Percentiles rank a stretch among this genome's conserved stretches.
Conservation (phyloP, 2,329 filamentous ascomycete species). For the Didymella glomerata region DNA sequence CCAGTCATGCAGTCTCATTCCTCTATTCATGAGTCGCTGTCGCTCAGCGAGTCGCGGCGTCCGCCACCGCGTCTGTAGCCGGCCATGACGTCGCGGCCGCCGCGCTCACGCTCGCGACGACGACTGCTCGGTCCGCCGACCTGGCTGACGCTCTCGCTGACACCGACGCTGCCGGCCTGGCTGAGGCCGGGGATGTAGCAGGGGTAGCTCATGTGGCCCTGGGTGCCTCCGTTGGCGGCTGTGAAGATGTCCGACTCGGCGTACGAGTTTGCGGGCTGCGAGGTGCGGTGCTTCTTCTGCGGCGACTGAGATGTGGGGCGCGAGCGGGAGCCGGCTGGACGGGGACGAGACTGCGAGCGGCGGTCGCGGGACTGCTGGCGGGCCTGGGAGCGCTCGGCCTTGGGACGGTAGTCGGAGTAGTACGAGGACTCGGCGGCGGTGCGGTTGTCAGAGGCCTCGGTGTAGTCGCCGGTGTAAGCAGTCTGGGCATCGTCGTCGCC, state of each 20-base stretch:
- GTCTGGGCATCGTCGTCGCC: conserved; percentile 59
- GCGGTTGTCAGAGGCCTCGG: conserved; percentile 46
- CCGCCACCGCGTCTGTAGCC: conserved; percentile 54
- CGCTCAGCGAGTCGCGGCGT: conserved; percentile 63
- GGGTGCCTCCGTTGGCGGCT: conserved; percentile 51
- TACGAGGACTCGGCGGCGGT: conserved; percentile 47
- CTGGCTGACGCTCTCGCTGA: conserved; percentile 52
- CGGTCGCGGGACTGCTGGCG: conserved; percentile 32
- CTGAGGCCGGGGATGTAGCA: conserved; percentile 65
- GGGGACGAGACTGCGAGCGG: conserved; percentile 28
- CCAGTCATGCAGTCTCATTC: conserved; percentile 14
- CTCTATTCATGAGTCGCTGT: conserved; percentile 56
- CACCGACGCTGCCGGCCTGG: conserved; percentile 45
- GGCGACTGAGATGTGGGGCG: conserved; percentile 46
- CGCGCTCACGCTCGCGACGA: conserved; percentile 17
- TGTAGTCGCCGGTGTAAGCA: conserved; percentile 53
- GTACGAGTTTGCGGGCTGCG: conserved; percentile 32
- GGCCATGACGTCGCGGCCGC: conserved; percentile 53
- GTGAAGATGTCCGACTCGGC: conserved; percentile 48
- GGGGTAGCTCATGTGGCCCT: conserved; percentile 64
- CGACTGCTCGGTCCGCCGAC: conserved; percentile 46
- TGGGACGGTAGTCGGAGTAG: conserved; percentile 54
- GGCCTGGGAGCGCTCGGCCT: conserved; percentile 43
- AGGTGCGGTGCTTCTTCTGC: conserved; percentile 46
- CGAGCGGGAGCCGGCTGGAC: conserved; percentile 34